Evolutionary conservation across 192 early-diverging fungal genomes (phyloP).

Genomic region (Lunasporangiospora selenospora): DNA sequence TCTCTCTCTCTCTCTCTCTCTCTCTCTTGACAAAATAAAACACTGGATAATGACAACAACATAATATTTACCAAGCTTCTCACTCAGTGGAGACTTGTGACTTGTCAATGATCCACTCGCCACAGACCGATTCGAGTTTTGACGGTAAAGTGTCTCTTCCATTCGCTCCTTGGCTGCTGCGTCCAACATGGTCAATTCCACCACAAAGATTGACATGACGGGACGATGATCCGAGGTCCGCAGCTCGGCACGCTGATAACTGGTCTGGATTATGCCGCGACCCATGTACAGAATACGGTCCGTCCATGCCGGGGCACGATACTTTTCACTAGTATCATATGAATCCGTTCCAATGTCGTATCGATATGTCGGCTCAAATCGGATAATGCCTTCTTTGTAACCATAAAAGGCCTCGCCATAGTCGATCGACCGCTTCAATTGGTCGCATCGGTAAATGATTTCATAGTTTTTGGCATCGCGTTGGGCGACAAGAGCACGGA

Average conservation of each 20-base stretch:
- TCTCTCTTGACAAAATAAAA: not conserved
- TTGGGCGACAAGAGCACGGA: slow-evolving; percentile 17
- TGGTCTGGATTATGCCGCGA: slow-evolving; percentile 53
- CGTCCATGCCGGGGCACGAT: slow-evolving; percentile 30
- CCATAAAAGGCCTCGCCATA: slow-evolving; percentile 71
- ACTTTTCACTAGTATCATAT: slow-evolving; percentile 74
- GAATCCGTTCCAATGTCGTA: slow-evolving; percentile 73
- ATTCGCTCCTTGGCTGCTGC: slow-evolving; percentile 52
- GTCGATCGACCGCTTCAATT: slow-evolving; percentile 64
- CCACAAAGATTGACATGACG: slow-evolving; percentile 37
- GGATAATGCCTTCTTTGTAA: slow-evolving; percentile 78
- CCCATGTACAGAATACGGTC: slow-evolving; percentile 72
- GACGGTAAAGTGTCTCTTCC: slow-evolving; percentile 56
- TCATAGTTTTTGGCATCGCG: slow-evolving; percentile 38
- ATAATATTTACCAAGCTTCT: not conserved
- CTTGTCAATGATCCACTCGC: not conserved
- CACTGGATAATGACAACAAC: not conserved
- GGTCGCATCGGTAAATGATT: slow-evolving; percentile 37
- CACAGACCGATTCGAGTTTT: slow-evolving; percentile 31
- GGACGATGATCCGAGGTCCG: slow-evolving; percentile 85
- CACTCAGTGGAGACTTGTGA: not conserved
- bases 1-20: not conserved
- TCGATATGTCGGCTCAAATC: slow-evolving; percentile 84
- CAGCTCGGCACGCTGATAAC: slow-evolving; percentile 63
- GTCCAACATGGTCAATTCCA: slow-evolving; percentile 55